phyloP scores from a whole-genome alignment of 805 yeast species.

The Osmozyma mogii region DNA sequence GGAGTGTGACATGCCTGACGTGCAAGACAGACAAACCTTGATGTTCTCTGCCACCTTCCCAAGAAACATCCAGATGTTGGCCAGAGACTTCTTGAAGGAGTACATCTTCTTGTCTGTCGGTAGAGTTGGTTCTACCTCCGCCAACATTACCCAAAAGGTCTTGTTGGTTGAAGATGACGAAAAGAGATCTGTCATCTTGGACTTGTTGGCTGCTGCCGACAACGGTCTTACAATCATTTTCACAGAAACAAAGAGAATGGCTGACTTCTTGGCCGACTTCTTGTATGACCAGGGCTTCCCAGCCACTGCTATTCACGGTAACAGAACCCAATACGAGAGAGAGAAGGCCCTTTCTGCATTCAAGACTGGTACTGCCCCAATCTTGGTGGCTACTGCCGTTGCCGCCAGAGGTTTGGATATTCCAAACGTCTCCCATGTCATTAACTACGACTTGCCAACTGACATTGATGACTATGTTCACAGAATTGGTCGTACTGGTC shows the following conservation, averaged over 20 bases:
- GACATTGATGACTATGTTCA: conserved; percentile 98
- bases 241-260: conserved; percentile 98
- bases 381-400: conserved; percentile 97
- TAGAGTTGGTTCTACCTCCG: conserved; percentile 98
- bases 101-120: conserved; percentile 96
- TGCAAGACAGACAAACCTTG: conserved; percentile 85
- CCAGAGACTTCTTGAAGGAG: conserved; percentile 93
- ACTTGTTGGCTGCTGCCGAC: conserved; percentile 68
- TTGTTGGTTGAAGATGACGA: conserved; percentile 92
- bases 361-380: conserved; percentile 86
- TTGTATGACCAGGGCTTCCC: conserved; percentile 84
- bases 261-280: conserved; percentile 90
- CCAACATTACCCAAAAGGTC: conserved; percentile 92
- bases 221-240: conserved; percentile 86
- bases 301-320: conserved; percentile 99
- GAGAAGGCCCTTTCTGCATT: conserved; percentile 94
- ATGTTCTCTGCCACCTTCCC: conserved; percentile 99
- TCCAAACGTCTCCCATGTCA: conserved; percentile 96
- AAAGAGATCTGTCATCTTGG: conserved; percentile 82
- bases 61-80: conserved; percentile 91
- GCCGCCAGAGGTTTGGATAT: conserved; percentile 99
- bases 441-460: conserved; percentile 93
- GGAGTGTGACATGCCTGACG: conserved; percentile 96
- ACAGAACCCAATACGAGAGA: conserved; percentile 95
- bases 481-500: conserved; percentile 99